Evolutionary conservation across 768 basidiomycete species (phyloP), one percentile per base, ranked within the genome.

Genomic region (Rossbeevera mucosa): DNA sequence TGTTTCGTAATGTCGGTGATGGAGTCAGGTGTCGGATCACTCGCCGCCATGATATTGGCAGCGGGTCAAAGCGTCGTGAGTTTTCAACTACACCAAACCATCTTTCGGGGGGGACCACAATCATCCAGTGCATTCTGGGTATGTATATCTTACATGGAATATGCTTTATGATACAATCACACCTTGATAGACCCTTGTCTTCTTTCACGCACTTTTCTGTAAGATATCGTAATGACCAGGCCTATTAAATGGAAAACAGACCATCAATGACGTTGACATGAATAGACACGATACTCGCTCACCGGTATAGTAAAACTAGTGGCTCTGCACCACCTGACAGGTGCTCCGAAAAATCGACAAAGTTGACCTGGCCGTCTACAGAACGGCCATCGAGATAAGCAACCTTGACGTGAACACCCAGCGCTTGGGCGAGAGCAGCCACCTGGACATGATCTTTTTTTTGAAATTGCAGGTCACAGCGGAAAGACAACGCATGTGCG

Each of bases 221-320:
- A 68, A 42, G 46, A 93, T 85, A 70, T 94, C 92, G 68, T 90
- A 94, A 65, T 94, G 92, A 8, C 92, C 91, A 18, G 92, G 91
- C 45, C 91, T 91, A 18, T 18, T 52, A n/a, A n/a, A n/a, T n/a
- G n/a, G 12, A 12, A 50, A 46, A 54, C 38, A 25, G 18, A 55
- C 26, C 12, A 18, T 51, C 31, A 29, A 52, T 46, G 41, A 24
- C 11, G 9, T 30, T 30, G 28, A 45, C 36, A 29, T 33, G 12
- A 53, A 46, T 33, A 9, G 22, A 48, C 4, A 43, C 26, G 29
- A 36, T 8, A 18, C 26, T 9, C 25, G 61, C 80, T 57, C 58
- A 91, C 91, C 90, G 75, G 70, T 91, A 93, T 26, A 94, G 71
- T 53, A 94, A 66, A 44, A 78, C 77, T 9, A 92, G 71, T 3